Evolutionary conservation across 257 asterid genomes (phyloP).

Genomic region (Avicennia marina): DNA sequence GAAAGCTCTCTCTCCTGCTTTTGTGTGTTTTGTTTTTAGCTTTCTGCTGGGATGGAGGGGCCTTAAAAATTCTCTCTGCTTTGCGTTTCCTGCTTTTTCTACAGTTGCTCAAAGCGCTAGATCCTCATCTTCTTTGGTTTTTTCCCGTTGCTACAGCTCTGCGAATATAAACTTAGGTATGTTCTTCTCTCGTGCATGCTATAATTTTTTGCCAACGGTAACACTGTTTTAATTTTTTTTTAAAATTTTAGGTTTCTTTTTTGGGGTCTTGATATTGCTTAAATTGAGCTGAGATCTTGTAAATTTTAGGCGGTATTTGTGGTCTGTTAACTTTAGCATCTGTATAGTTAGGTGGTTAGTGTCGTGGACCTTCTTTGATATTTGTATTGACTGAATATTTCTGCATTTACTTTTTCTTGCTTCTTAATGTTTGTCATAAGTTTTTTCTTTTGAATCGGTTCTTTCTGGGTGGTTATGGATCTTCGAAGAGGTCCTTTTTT

Average conservation of each 20-base stretch:
- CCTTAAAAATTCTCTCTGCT: conserved; percentile 44
- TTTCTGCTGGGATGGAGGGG: conserved; percentile 52
- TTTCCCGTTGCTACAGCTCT: conserved; percentile 7
- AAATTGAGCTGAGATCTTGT: conserved; percentile 19
- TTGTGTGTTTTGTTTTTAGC: conserved; percentile 24
- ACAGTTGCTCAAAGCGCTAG: conserved; percentile 21
- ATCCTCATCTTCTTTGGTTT: conserved; percentile 17
- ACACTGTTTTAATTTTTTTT: not conserved
- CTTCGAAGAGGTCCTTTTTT: not conserved
- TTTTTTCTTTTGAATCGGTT: not conserved
- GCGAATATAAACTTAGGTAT: conserved; percentile 19
- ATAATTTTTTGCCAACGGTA: not conserved
- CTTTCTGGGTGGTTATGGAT: conserved; percentile 9
- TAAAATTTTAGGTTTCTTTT: not conserved
- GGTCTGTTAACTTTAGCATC: not conserved
- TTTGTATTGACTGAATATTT: not conserved
- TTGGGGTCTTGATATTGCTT: not conserved
- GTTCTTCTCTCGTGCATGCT: conserved; percentile 14
- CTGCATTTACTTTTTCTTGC: not conserved
- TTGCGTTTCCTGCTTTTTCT: conserved; percentile 27
- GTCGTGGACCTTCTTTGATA: conserved; percentile 19
- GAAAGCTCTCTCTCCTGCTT: conserved; percentile 6
- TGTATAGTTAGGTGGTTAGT: conserved; percentile 5
- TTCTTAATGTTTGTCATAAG: not conserved
- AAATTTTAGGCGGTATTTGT: not conserved